Conservation (phyloP, 768 basidiomycete species). For the Mycena albidolilacea region DNA sequence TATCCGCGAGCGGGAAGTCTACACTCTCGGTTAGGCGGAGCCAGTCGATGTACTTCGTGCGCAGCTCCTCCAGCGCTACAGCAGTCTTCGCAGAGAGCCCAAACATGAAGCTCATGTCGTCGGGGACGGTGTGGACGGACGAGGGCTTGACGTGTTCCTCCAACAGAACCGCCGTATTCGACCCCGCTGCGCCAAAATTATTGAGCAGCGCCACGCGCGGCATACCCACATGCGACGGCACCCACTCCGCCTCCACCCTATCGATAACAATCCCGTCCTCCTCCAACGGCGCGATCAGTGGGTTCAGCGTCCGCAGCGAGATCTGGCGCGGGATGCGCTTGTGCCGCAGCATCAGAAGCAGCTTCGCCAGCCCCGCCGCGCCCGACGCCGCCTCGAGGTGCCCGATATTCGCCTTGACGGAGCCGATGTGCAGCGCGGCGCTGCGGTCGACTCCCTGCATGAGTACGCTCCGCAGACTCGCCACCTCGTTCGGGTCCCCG, state of each 20-base stretch:
- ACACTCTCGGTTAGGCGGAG: slow-evolving; percentile 54
- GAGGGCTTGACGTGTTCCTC: slow-evolving; percentile 66
- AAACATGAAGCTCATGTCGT: slow-evolving; percentile 57
- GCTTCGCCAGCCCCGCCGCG: slow-evolving; percentile 77
- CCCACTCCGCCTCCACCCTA: slow-evolving; percentile 59
- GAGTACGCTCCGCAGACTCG: slow-evolving; percentile 73
- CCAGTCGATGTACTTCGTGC: slow-evolving; percentile 63
- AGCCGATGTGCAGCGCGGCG: slow-evolving; percentile 75
- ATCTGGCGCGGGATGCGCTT: slow-evolving; percentile 72
- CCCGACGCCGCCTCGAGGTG: slow-evolving; percentile 86
- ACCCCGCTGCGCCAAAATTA: slow-evolving; percentile 84
- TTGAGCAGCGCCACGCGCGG: slow-evolving; percentile 74
- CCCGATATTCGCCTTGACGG: slow-evolving; percentile 82
- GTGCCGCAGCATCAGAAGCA: slow-evolving; percentile 77
- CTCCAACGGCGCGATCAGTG: slow-evolving; percentile 64
- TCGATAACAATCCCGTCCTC: slow-evolving; percentile 66
- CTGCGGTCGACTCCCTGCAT: slow-evolving; percentile 52
- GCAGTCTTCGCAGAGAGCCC: slow-evolving; percentile 75
- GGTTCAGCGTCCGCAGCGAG: slow-evolving; percentile 70
- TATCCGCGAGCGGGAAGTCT: slow-evolving; percentile 56
- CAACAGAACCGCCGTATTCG: slow-evolving; percentile 73
- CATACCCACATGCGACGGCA: slow-evolving; percentile 45
- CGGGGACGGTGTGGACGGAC: no score
- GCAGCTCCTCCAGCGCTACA: slow-evolving; percentile 62
- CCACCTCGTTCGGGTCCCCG: slow-evolving; percentile 77